Percentiles rank a stretch among this genome's conserved stretches.
These are phyloP conservation scores for Bryum argenteum DNA, from an alignment of 225 moss, liverwort and hornwort species.

Conservation along the genomic window DNA sequence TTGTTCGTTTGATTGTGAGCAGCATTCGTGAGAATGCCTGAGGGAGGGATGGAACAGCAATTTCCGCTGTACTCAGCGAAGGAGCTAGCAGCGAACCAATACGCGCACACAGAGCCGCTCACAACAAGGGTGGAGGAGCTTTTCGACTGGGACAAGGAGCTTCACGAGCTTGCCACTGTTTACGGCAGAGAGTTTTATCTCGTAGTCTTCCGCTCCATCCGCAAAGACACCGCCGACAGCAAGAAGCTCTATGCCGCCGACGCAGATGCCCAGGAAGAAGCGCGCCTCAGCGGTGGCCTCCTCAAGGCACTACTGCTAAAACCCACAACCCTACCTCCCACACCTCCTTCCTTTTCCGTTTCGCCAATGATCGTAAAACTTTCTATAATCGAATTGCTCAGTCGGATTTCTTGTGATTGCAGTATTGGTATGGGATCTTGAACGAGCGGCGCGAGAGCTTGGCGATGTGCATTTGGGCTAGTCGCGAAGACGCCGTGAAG, in stretches of 20 bases:
- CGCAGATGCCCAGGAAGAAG: slow-evolving; percentile 75
- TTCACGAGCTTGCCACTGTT: slow-evolving; percentile 29
- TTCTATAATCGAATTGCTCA: too few species aligned
- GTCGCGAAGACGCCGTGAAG: slow-evolving; percentile 64
- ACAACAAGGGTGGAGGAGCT: slow-evolving; percentile 64
- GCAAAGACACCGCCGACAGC: slow-evolving; percentile 57
- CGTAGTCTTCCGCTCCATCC: slow-evolving; percentile 78
- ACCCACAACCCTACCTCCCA: neutral
- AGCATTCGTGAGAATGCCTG: slow-evolving; percentile 14
- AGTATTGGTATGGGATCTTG: slow-evolving; percentile 87
- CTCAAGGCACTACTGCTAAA: slow-evolving; percentile 49
- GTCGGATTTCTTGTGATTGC: neutral
- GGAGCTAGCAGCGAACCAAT: slow-evolving; percentile 64
- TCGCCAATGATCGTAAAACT: too few species aligned
- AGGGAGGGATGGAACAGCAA: neutral
- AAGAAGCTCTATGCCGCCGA: slow-evolving; percentile 70
- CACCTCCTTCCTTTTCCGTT: too few species aligned
- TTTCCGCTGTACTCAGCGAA: slow-evolving; percentile 31
- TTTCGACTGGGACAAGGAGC: slow-evolving; percentile 63
- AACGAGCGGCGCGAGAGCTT: slow-evolving; percentile 80
- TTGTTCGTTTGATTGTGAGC: neutral
- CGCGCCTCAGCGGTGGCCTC: slow-evolving; percentile 72
- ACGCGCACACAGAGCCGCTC: slow-evolving; percentile 62
- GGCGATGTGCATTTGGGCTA: slow-evolving; percentile 93
- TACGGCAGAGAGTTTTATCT: slow-evolving; percentile 49